Percentiles rank a stretch among this genome's conserved stretches.
Evolutionary conservation across 441 rosid species (phyloP).

Genomic region (Mallotus japonicus): DNA sequence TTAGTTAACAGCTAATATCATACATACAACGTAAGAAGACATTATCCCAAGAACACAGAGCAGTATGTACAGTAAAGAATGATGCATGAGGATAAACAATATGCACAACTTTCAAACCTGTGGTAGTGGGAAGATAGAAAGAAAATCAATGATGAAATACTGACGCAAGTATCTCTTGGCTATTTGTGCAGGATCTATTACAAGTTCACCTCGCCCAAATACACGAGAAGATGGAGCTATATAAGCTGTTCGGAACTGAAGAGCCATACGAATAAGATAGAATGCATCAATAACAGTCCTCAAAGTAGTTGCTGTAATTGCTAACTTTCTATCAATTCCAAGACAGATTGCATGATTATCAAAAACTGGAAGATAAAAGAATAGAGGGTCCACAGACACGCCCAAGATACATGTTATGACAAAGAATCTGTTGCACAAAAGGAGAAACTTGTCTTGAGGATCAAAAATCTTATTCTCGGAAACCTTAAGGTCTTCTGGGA

Average conservation of each 20-base stretch:
- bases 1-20: background rate
- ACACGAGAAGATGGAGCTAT: constrained; percentile 96
- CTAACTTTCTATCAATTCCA: constrained; percentile 71
- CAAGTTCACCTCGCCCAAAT: constrained; percentile 98
- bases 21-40: background rate
- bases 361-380: constrained; percentile 88
- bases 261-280: constrained; percentile 86
- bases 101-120: constrained; percentile 54
- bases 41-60: background rate
- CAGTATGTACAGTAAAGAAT: background rate
- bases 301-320: constrained; percentile 65
- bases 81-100: constrained; percentile 16
- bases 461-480: constrained; percentile 89
- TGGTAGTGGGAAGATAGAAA: constrained; percentile 85
- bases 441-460: constrained; percentile 89
- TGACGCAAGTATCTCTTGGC: constrained; percentile 79
- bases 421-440: constrained; percentile 74
- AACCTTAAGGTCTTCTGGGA: constrained; percentile 91
- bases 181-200: constrained; percentile 80
- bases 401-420: constrained; percentile 80
- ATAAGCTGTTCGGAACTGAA: constrained; percentile 92
- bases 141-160: constrained; percentile 81
- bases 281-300: constrained; percentile 74
- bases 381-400: constrained; percentile 86
- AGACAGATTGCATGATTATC: constrained; percentile 48